phyloP scores from a whole-genome alignment of 106 monocot genomes.

The Dioscorea dumetorum region DNA sequence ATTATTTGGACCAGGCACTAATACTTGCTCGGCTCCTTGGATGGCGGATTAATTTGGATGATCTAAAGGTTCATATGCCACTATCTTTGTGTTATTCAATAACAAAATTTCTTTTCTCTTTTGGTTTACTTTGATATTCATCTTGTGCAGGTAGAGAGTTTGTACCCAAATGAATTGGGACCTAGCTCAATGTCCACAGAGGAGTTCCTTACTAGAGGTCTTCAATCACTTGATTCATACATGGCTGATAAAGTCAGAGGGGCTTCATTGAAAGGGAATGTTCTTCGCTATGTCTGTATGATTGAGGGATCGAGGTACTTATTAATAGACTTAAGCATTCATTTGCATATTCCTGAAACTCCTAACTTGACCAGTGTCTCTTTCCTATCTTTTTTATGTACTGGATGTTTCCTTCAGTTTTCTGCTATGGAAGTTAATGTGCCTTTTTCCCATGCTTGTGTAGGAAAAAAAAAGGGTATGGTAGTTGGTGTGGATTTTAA shows the following conservation, averaged over 20 bases:
- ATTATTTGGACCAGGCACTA: conserved; percentile 48
- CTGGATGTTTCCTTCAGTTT: too few species aligned
- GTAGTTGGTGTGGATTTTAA: too few species aligned
- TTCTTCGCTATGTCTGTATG: conserved; percentile 87
- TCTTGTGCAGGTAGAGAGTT: conserved; percentile 74
- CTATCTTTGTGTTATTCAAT: background rate
- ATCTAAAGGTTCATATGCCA: conserved; percentile 47
- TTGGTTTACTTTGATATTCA: background rate
- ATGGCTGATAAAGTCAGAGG: conserved; percentile 50
- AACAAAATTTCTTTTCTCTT: conserved; percentile 4
- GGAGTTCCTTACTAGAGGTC: conserved; percentile 61
- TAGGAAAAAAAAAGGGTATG: too few species aligned
- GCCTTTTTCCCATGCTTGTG: too few species aligned
- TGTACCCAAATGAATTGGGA: conserved; percentile 79
- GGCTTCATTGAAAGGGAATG: conserved; percentile 66
- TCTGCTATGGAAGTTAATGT: too few species aligned
- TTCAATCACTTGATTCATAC: conserved; percentile 56
- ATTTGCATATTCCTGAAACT: too few species aligned
- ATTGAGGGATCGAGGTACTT: conserved; percentile 69
- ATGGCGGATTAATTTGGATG: conserved; percentile 61
- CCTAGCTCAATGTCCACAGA: conserved; percentile 60
- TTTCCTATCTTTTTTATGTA: too few species aligned
- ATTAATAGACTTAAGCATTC: background rate
- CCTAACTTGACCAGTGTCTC: too few species aligned
- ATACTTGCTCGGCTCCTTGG: conserved; percentile 90